phyloP scores from a whole-genome alignment of 371 early-diverging fungal species.

The Mucor piriformis region DNA sequence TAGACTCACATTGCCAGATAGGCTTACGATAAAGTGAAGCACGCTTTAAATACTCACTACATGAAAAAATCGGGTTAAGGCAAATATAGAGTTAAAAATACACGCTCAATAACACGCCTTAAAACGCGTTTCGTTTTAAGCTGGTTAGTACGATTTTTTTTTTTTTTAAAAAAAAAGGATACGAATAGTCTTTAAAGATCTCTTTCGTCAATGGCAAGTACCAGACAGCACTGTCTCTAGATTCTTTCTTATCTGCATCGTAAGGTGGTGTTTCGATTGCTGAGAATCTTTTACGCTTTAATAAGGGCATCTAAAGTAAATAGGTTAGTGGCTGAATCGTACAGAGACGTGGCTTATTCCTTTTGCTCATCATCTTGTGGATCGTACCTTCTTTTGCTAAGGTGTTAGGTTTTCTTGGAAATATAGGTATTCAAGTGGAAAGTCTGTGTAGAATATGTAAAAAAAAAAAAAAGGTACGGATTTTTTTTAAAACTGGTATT shows the following conservation, averaged over 20 bases:
- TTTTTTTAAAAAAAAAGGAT: conserved; percentile 25
- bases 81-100: neutral
- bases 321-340: neutral
- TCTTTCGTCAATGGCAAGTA: conserved; percentile 81
- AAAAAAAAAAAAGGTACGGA: conserved; percentile 1
- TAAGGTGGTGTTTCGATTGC: conserved; percentile 48
- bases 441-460: neutral
- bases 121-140: conserved; percentile 5
- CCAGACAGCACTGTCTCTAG: conserved; percentile 67
- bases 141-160: neutral
- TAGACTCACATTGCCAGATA: conserved; percentile 80
- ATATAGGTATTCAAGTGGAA: too few species aligned
- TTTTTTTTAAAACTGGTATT: too few species aligned
- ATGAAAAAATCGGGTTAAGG: conserved; percentile 9
- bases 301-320: conserved; percentile 56
- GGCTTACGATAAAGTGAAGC: conserved; percentile 67
- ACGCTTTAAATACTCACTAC: conserved; percentile 77
- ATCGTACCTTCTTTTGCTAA: conserved; percentile 12
- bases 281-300: conserved; percentile 55
- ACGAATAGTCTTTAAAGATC: conserved; percentile 84
- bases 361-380: conserved; percentile 3
- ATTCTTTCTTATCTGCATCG: conserved; percentile 46
- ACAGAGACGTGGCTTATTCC: conserved; percentile 8
- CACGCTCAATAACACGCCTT: too few species aligned
- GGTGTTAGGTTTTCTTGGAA: neutral